Percentiles rank a stretch among this genome's conserved stretches.
Evolutionary conservation across 371 early-diverging fungal species (phyloP).

Genomic region (Catenaria anguillulae): DNA sequence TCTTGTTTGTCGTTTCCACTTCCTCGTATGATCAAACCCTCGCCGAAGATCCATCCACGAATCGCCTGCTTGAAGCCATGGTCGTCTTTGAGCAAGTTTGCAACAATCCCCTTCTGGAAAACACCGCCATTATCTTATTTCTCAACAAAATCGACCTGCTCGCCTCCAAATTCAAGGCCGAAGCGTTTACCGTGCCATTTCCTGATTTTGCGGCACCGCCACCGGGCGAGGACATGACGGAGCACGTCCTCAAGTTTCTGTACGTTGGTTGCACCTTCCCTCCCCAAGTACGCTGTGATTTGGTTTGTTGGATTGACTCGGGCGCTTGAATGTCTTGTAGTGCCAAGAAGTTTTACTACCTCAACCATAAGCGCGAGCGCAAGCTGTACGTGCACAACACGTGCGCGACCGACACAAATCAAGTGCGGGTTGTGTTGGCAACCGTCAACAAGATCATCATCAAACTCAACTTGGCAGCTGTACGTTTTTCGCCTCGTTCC

Average conservation of each 20-base stretch:
- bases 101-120: slow-evolving; percentile 13
- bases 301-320: no score
- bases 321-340: slow-evolving; percentile 2
- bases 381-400: slow-evolving; percentile 11
- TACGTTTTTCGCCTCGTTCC: neutral
- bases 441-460: slow-evolving; percentile 9
- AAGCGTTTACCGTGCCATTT: neutral
- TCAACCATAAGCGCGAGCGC: neutral
- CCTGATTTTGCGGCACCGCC: neutral
- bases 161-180: neutral
- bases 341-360: slow-evolving; percentile 6
- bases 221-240: neutral
- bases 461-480: neutral
- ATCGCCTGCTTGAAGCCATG: slow-evolving; percentile 12
- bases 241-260: neutral
- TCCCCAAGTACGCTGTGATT: no score
- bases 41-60: slow-evolving; percentile 11
- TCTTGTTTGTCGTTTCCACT: slow-evolving; percentile 14
- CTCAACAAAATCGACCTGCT: slow-evolving; percentile 18
- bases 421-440: slow-evolving; percentile 9
- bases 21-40: slow-evolving; percentile 14
- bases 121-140: slow-evolving; percentile 14
- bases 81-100: slow-evolving; percentile 11
- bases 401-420: slow-evolving; percentile 13
- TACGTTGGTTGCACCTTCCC: neutral